Conservation (phyloP, 1,139 yeast genomes). For the Kodamaea suecica region DNA sequence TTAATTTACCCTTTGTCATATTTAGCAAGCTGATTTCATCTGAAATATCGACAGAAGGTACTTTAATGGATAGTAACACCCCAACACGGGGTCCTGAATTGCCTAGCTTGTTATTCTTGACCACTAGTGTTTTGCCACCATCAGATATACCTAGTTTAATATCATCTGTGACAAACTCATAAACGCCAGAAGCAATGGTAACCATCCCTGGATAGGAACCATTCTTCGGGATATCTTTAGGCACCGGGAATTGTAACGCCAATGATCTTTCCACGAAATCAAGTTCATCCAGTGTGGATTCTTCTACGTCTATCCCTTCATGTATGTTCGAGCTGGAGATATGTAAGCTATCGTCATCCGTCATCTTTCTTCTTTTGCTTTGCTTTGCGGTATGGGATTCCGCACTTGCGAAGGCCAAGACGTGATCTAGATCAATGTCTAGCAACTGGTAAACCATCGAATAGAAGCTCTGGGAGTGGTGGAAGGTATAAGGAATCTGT, state of each 20-base stretch:
- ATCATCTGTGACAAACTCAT: conserved; percentile 9
- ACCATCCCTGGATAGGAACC: neutral
- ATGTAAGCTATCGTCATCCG: neutral
- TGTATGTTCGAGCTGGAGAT: neutral
- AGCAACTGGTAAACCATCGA: conserved; percentile 10
- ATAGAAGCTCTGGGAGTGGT: too few species aligned
- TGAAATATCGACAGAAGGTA: conserved; percentile 2
- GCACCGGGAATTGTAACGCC: conserved; percentile 2
- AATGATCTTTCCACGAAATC: conserved; percentile 5
- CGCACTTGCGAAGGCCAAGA: conserved; percentile 7
- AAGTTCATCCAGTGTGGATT: conserved; percentile 3
- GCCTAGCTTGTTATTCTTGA: conserved; percentile 12
- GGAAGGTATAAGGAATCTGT: too few species aligned
- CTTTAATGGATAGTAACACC: neutral
- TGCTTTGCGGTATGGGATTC: conserved; percentile 6
- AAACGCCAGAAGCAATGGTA: neutral
- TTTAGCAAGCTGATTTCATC: conserved; percentile 12
- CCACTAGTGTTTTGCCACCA: conserved; percentile 7
- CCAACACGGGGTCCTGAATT: neutral
- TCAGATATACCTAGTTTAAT: conserved; percentile 11
- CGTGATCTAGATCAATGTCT: conserved; percentile 13
- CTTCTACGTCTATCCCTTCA: neutral
- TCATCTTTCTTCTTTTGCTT: conserved; percentile 9
- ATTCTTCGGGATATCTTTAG: conserved; percentile 5
- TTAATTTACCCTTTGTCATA: conserved; percentile 11